phyloP scores from a whole-genome alignment of 2,329 filamentous ascomycete genomes.

The Immersiporthe knoxdaviesiana region DNA sequence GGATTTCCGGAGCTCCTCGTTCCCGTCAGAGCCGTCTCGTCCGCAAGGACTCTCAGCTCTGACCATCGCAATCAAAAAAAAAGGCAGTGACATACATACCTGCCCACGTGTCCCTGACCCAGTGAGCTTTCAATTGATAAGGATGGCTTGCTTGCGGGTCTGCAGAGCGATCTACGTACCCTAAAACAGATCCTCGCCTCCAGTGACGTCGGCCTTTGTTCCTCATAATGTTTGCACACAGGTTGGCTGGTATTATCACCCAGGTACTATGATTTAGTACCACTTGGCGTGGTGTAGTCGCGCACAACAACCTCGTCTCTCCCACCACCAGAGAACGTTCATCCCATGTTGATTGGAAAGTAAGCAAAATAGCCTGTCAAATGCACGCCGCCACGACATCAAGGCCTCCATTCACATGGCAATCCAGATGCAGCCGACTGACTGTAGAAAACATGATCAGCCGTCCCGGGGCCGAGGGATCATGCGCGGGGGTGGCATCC shows the following conservation, averaged over 20 bases:
- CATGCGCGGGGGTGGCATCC: neutral
- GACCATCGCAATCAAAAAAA: neutral
- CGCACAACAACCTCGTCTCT: neutral
- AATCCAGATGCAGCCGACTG: neutral
- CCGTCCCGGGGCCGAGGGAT: neutral
- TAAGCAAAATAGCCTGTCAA: no score
- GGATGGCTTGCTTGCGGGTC: conserved; percentile 1
- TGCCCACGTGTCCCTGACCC: neutral
- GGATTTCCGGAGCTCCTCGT: neutral
- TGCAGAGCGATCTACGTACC: neutral
- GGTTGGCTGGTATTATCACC: neutral
- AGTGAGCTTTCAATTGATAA: neutral
- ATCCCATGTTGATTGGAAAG: neutral
- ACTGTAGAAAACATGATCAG: neutral
- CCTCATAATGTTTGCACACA: neutral
- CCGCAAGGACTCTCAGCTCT: neutral
- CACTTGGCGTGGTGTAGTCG: neutral
- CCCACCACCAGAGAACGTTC: neutral
- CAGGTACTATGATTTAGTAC: neutral
- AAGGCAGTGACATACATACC: neutral
- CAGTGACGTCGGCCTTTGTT: neutral
- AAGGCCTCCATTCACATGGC: neutral
- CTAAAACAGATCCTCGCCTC: neutral
- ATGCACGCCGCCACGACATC: no score
- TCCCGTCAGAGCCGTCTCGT: neutral